Evolutionary conservation across 345 rosid species (phyloP).

Genomic region (Lenwebbia sp.): DNA sequence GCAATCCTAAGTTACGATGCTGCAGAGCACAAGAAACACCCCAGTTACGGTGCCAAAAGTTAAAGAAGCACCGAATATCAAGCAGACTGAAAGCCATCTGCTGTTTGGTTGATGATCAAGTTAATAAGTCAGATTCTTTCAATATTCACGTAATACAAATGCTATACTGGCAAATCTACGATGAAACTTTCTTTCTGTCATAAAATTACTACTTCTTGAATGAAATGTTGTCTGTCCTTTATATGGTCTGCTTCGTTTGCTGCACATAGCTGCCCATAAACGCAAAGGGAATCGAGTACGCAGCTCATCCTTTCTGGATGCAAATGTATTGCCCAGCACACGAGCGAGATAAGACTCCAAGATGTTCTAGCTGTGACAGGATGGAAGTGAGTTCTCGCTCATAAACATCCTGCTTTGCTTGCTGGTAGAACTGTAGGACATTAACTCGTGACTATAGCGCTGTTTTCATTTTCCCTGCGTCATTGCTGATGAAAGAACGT

Average conservation of each 20-base stretch:
- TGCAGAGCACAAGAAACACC: not conserved
- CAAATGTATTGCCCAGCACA: slow-evolving; percentile 94
- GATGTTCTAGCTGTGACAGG: slow-evolving; percentile 91
- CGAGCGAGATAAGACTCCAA: slow-evolving; percentile 76
- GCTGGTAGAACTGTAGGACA: not conserved
- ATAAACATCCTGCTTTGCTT: not conserved
- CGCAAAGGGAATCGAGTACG: slow-evolving; percentile 55
- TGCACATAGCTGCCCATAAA: not conserved
- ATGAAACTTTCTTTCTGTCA: not conserved
- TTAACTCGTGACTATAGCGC: not conserved
- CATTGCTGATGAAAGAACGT: not conserved
- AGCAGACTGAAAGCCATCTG: not conserved
- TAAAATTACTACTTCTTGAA: not conserved
- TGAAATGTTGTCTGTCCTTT: not conserved
- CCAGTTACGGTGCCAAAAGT: not conserved
- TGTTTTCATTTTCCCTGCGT: not conserved
- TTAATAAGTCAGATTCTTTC: not conserved
- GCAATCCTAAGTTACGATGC: not conserved
- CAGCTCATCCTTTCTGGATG: slow-evolving; percentile 83
- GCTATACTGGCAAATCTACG: not conserved
- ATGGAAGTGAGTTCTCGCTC: slow-evolving; percentile 59
- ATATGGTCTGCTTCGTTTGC: not conserved
- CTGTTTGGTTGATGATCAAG: not conserved
- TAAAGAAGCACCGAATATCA: not conserved
- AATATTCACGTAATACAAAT: not conserved